Evolutionary conservation across 495 filamentous ascomycete genomes (phyloP), one percentile per base, ranked within the genome.

Genomic region (Apiosordaria backusii): DNA sequence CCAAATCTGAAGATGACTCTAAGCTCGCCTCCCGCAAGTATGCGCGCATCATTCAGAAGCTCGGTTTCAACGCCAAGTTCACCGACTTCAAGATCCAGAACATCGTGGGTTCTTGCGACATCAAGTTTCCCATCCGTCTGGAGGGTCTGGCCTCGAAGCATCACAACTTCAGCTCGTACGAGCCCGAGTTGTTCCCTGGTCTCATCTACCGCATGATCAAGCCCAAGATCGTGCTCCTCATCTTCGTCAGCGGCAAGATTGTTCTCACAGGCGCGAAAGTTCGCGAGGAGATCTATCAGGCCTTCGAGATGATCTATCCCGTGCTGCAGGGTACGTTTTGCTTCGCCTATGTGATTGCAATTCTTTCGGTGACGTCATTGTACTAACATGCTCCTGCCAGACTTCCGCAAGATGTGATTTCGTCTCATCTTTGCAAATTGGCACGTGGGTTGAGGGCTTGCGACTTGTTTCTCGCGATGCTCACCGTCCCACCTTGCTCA

Each of bases 71-170:
- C 70, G 93, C 96, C 66, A 97, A 97, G 87, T 99, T 99, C 82
- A 97, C 93, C 66, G 95, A 99, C 78, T 99, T 99, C 85, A 98
- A 99, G 86, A 98, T 98, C 79, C 96, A 99, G 83, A 99, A 99
- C 81, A 99, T 99, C 61, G 95, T 99, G 67, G 95, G 95, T 66
- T 97, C 92, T 35, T 97, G 95, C 78, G 95, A 99, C 75, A 97
- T 99, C 85, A 97, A 97, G 82, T 99, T 99, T 83, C 95, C 95
- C 54, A 98, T 99, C 71, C 92, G 95, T 72, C 84, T 99, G 62
- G 95, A 99, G 77, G 95, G 95, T 77, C 83, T 99, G 70, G 95
- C 95, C 6, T 92, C 88, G 67, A 91, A 92, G 77, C 95, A 99
- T 87, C 96, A 98, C 83, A 94, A 97, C 81, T 99, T 98, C 89